Percentiles rank a stretch among this genome's conserved stretches.
Evolutionary conservation across 2,329 filamentous ascomycete species (phyloP).

Genomic region (Biscogniauxia mediterranea): DNA sequence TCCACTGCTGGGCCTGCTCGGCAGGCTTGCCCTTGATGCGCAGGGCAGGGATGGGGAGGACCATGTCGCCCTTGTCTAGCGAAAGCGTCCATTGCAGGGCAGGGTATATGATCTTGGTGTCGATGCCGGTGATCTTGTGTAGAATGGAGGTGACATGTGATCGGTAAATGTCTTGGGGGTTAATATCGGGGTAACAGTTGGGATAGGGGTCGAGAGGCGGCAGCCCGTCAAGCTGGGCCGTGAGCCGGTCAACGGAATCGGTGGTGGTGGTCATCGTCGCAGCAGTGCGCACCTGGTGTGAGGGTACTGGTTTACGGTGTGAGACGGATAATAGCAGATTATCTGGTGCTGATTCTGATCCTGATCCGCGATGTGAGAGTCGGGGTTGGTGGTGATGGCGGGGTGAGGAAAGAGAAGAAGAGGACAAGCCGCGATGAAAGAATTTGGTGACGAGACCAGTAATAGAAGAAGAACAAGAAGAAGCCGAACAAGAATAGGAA

Average conservation of each 20-base stretch:
- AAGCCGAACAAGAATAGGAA: constrained; percentile 11
- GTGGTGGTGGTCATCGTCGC: constrained; percentile 21
- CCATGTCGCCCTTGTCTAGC: constrained; percentile 79
- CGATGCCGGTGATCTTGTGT: constrained; percentile 66
- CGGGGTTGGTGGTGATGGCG: not conserved
- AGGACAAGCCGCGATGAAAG: constrained; percentile 11
- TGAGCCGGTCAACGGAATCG: constrained; percentile 22
- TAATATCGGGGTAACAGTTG: constrained; percentile 63
- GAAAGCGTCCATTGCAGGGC: constrained; percentile 76
- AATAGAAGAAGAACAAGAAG: not conserved
- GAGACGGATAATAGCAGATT: not conserved
- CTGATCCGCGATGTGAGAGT: not conserved
- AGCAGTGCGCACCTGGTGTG: constrained; percentile 7
- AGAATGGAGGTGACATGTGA: constrained; percentile 71
- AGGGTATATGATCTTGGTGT: constrained; percentile 68
- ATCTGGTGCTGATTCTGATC: no score
- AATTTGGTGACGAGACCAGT: constrained; percentile 4
- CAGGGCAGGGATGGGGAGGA: constrained; percentile 76
- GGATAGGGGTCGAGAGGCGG: constrained; percentile 43
- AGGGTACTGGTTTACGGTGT: not conserved
- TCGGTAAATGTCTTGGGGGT: constrained; percentile 78
- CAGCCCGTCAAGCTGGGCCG: constrained; percentile 23
- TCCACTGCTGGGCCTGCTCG: constrained; percentile 61
- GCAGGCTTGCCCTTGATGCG: constrained; percentile 70
- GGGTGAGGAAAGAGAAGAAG: constrained; percentile 1